These are phyloP conservation scores for Botryotinia narcissicola DNA, from an alignment of 2,329 filamentous ascomycete genomes.

Conservation along the genomic window DNA sequence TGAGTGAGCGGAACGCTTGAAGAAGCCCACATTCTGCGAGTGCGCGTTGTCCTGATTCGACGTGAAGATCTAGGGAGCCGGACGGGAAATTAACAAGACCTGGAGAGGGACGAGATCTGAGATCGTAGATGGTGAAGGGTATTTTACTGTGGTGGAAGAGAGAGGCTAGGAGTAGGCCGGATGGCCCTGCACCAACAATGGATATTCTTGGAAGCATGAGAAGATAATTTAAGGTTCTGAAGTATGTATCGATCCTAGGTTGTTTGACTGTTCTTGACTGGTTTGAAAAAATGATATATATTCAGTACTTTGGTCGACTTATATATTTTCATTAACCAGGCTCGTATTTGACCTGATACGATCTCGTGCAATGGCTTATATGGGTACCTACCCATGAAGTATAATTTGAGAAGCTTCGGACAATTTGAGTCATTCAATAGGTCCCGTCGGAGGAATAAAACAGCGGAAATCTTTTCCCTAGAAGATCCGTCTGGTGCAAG, in stretches of 20 bases:
- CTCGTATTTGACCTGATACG: no score
- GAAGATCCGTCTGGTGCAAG: background rate
- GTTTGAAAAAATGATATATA: background rate
- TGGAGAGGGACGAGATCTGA: slow-evolving; percentile 35
- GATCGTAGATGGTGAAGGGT: slow-evolving; percentile 41
- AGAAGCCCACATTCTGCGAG: slow-evolving; percentile 46
- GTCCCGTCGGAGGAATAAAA: no score
- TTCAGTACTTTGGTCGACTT: background rate
- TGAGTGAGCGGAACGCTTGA: slow-evolving; percentile 44
- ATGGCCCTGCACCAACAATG: slow-evolving; percentile 48
- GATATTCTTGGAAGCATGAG: slow-evolving; percentile 38
- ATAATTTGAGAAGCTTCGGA: background rate
- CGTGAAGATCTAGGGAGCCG: slow-evolving; percentile 52
- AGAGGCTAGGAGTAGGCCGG: slow-evolving; percentile 48
- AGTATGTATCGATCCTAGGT: background rate
- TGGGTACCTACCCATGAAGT: background rate
- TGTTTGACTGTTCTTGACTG: background rate
- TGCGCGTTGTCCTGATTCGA: slow-evolving; percentile 45
- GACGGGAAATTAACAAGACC: slow-evolving; percentile 35
- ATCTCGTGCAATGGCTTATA: background rate
- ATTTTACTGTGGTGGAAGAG: slow-evolving; percentile 45
- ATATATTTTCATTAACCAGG: background rate
- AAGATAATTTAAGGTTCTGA: background rate
- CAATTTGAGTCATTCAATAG: background rate
- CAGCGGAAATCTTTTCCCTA: no score